phyloP scores from a whole-genome alignment of 495 filamentous ascomycete species.

The Glarea lozoyensis region DNA sequence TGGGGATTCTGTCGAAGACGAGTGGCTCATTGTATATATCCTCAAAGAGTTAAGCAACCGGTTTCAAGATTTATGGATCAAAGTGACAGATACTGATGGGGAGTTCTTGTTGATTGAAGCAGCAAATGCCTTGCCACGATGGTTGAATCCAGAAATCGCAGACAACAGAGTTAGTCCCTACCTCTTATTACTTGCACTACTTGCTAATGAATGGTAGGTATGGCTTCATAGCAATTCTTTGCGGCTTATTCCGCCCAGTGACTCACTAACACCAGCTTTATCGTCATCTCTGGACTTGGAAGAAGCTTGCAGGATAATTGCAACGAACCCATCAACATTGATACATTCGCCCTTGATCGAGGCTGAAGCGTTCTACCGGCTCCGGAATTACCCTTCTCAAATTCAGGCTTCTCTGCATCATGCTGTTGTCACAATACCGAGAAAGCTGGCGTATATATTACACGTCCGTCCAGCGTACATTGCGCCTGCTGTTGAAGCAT shows the following conservation, averaged over 20 bases:
- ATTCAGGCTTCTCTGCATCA: slow-evolving; percentile 65
- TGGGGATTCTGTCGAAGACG: slow-evolving; percentile 90
- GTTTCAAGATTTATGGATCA: slow-evolving; percentile 71
- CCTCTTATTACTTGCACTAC: background rate
- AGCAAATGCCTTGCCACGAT: slow-evolving; percentile 75
- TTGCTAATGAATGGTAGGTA: slow-evolving; percentile 30
- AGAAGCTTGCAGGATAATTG: slow-evolving; percentile 52
- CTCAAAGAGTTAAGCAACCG: slow-evolving; percentile 71
- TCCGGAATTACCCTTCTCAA: slow-evolving; percentile 71
- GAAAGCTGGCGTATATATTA: slow-evolving; percentile 74
- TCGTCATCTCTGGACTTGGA: slow-evolving; percentile 41
- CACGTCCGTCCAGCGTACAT: slow-evolving; percentile 64
- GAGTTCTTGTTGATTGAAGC: slow-evolving; percentile 95
- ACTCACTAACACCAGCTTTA: slow-evolving; percentile 23
- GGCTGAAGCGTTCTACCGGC: slow-evolving; percentile 80
- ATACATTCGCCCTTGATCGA: slow-evolving; percentile 64
- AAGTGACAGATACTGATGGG: slow-evolving; percentile 78
- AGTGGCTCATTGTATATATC: slow-evolving; percentile 92
- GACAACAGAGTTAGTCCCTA: slow-evolving; percentile 54
- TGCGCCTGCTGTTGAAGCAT: slow-evolving; percentile 78
- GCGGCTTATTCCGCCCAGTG: slow-evolving; percentile 54
- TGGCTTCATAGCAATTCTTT: slow-evolving; percentile 74
- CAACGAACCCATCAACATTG: slow-evolving; percentile 38
- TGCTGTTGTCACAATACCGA: slow-evolving; percentile 61
- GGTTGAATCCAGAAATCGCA: slow-evolving; percentile 89